A percentile compares a stretch with the other conserved stretches of the same genome.
phyloP scores from a whole-genome alignment of 2,329 filamentous ascomycete genomes.

The Elsinoe arachidis region DNA sequence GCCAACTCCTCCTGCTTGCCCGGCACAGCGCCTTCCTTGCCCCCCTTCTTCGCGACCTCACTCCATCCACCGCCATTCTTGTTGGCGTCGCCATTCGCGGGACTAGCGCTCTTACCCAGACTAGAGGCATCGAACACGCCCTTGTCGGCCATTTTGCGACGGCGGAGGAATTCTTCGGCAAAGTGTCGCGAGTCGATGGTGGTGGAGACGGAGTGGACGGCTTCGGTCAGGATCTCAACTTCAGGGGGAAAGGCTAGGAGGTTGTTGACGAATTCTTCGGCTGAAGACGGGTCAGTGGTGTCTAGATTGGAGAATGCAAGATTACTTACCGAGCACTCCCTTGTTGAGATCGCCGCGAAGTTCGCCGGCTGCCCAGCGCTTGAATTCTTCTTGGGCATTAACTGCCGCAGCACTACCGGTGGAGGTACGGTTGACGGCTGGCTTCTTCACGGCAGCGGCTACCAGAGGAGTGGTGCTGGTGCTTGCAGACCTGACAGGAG shows the following conservation, averaged over 20 bases:
- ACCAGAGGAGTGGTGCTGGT: constrained; percentile 31
- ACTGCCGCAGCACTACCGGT: constrained; percentile 43
- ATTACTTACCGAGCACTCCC: constrained; percentile 54
- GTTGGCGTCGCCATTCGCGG: constrained; percentile 39
- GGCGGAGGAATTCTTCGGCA: constrained; percentile 85
- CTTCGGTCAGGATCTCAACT: constrained; percentile 74
- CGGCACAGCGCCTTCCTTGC: constrained; percentile 23
- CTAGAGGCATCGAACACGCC: constrained; percentile 64
- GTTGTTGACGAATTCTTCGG: constrained; percentile 70
- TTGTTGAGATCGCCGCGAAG: constrained; percentile 64
- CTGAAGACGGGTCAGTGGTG: constrained; percentile 36
- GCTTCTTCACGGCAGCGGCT: constrained; percentile 23
- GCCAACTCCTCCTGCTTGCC: constrained; percentile 35
- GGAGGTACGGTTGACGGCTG: constrained; percentile 41
- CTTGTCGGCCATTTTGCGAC: constrained; percentile 87
- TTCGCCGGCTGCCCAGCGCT: constrained; percentile 80
- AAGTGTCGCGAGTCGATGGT: constrained; percentile 92
- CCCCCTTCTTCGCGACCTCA: constrained; percentile 92
- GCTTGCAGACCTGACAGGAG: constrained; percentile 44
- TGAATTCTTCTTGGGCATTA: constrained; percentile 81
- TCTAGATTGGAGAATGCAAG: background rate
- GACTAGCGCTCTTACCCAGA: constrained; percentile 44
- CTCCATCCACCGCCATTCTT: constrained; percentile 66
- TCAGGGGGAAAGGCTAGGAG: constrained; percentile 71
- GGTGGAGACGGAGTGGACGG: constrained; percentile 75